phyloP scores from a whole-genome alignment of 2,329 filamentous ascomycete species.

The Graphilbum ipis-grandicollis region DNA sequence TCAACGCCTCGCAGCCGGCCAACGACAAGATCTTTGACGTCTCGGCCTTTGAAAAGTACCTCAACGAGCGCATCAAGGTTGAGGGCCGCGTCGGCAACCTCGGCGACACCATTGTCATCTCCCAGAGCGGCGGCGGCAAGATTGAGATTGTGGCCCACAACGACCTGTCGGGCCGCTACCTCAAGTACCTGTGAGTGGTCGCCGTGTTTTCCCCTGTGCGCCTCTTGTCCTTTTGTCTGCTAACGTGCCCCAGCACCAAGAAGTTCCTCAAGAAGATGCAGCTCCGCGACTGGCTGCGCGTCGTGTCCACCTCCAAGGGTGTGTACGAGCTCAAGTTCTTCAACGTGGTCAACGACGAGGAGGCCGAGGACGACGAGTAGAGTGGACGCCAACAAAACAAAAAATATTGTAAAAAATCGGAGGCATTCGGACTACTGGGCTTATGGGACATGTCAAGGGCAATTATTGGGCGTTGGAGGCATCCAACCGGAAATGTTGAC shows the following conservation, averaged over 20 bases:
- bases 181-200: conserved; percentile 85
- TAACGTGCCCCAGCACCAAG: conserved; percentile 58
- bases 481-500: too few species aligned
- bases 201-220: conserved; percentile 58
- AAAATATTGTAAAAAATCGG: not conserved
- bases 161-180: conserved; percentile 94
- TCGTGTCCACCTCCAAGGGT: conserved; percentile 93
- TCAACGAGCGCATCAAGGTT: conserved; percentile 99
- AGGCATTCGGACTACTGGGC: not conserved
- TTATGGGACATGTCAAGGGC: too few species aligned
- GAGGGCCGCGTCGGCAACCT: conserved; percentile 97
- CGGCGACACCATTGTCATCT: conserved; percentile 80
- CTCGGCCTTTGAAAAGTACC: conserved; percentile 98
- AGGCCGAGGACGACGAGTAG: conserved; percentile 96
- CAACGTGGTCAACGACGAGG: conserved; percentile 98
- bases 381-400: not conserved
- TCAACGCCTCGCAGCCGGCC: conserved; percentile 96
- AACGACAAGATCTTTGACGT: conserved; percentile 99
- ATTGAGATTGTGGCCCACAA: conserved; percentile 95
- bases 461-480: too few species aligned
- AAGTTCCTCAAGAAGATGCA: conserved; percentile 99
- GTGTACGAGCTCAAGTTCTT: conserved; percentile 99
- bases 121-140: conserved; percentile 87
- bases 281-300: conserved; percentile 98
- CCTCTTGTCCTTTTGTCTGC: conserved; percentile 2